A percentile compares a stretch with the other conserved stretches of the same genome.
Evolutionary conservation across 2,329 filamentous ascomycete genomes (phyloP).

Genomic region (Chaetothyriales sp.): DNA sequence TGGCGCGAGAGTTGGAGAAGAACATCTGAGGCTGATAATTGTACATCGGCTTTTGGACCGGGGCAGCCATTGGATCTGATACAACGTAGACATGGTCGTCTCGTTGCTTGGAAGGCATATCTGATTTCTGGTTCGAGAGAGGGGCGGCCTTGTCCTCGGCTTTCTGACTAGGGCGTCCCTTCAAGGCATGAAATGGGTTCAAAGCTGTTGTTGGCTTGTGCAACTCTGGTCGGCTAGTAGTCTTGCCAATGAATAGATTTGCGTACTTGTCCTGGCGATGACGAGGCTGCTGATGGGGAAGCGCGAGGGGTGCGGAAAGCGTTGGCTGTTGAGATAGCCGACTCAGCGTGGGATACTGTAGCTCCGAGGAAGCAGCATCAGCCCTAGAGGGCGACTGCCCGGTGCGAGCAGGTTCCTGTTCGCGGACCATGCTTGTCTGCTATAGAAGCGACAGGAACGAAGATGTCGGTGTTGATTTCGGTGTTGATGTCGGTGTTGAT

Average conservation of each 20-base stretch:
- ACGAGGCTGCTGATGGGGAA: background rate
- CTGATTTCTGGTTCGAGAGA: constrained; percentile 25
- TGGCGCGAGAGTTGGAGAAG: constrained; percentile 30
- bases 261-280: constrained; percentile 12
- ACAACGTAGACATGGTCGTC: constrained; percentile 41
- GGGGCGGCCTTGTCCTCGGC: background rate
- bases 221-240: constrained; percentile 9
- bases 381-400: constrained; percentile 21
- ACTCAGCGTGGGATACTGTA: constrained; percentile 35
- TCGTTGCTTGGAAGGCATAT: constrained; percentile 97
- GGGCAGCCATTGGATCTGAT: background rate
- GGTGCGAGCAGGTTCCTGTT: constrained; percentile 34
- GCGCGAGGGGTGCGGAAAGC: constrained; percentile 31
- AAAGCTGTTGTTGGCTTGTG: constrained; percentile 10
- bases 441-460: background rate
- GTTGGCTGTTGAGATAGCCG: constrained; percentile 38
- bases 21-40: constrained; percentile 31
- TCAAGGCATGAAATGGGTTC: constrained; percentile 12
- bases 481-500: too few species aligned
- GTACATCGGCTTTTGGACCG: constrained; percentile 17
- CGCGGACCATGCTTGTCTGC: constrained; percentile 35
- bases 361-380: constrained; percentile 22
- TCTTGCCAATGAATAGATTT: constrained; percentile 15
- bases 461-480: too few species aligned
- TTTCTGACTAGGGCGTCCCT: background rate